A percentile compares a stretch with the other conserved stretches of the same genome.
Evolutionary conservation across 257 asterid genomes (phyloP).

Genomic region (Osmanthus fragrans): DNA sequence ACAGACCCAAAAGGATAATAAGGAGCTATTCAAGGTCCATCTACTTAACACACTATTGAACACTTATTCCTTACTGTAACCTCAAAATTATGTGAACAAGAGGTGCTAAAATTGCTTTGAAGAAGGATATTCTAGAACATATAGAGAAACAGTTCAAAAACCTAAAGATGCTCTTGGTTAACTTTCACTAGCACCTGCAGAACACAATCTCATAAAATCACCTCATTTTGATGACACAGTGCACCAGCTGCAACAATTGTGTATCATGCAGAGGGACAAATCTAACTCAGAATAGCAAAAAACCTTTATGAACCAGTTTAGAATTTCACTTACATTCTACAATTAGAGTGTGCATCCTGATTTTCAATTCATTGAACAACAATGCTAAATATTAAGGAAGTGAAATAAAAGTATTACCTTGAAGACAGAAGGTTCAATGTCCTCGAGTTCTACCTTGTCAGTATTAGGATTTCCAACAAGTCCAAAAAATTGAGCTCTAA

Average conservation of each 20-base stretch:
- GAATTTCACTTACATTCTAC: neutral
- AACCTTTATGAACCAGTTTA: neutral
- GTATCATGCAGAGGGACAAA: constrained; percentile 8
- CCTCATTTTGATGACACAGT: constrained; percentile 18
- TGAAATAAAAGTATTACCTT: constrained; percentile 49
- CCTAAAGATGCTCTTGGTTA: neutral
- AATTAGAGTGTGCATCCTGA: neutral
- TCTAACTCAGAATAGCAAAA: neutral
- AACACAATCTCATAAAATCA: constrained; percentile 5
- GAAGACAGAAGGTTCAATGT: constrained; percentile 83
- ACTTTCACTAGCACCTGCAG: constrained; percentile 11
- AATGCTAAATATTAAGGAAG: constrained; percentile 16
- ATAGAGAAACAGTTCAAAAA: neutral
- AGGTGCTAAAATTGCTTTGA: neutral
- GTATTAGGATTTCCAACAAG: constrained; percentile 72
- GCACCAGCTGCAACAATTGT: constrained; percentile 14
- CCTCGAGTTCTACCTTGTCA: constrained; percentile 61
- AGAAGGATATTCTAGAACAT: constrained; percentile 1
- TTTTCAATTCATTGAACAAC: neutral
- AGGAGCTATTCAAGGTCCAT: neutral
- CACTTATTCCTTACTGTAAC: neutral
- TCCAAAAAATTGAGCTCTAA: constrained; percentile 89
- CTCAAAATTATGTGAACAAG: neutral
- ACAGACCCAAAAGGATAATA: constrained; percentile 12
- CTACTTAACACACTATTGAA: neutral